Evolutionary conservation across 2,329 filamentous ascomycete genomes (phyloP), one percentile per base, ranked within the genome.

Genomic region (Dactylonectria estremocensis): DNA sequence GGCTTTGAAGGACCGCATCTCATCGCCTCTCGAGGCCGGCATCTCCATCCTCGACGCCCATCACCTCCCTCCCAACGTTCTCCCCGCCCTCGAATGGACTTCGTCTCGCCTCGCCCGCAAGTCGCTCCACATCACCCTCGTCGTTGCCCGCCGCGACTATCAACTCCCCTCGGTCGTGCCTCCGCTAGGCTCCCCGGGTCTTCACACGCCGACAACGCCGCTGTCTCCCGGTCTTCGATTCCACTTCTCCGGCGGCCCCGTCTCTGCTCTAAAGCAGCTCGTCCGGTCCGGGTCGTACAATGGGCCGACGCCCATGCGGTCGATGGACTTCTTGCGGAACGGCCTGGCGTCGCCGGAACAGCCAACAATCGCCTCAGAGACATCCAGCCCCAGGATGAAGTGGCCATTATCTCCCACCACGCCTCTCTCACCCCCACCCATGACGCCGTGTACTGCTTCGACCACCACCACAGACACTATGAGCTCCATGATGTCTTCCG

Each of bases 21-120:
- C 89, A 1, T 86, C 88, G 56, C 89, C 90, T 14, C 84, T 92
- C 64, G 90, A 91, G 82, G 89, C 89, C 31, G 89, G 89, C 18
- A 81, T 82, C 48, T 91, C 89, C 20, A 82, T 91, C 61, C 85
- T 90, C 66, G 87, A 90, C 72, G 81, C 83, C 37, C 84, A 89
- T 70, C 85, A 86, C 66, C 83, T 91, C n/a, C 89, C 89, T 2
- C 78, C 84, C n/a, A 82, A 84, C 49, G 77, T 91, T 61, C 83
- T 80, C 11, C 82, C 84, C 5, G 88, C 88, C 28, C 84, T 92
- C 33, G 88, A 90, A 65, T 89, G 90, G 72, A 83, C 85, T 14
- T 90, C 90, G 0, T 83, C 82, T 69, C 83, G 86, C 20, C 83
- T 92, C 22, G 85, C 87, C 13, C 83, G 83, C 58, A 90, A 89